Evolutionary conservation across 2,329 filamentous ascomycete genomes (phyloP).

Genomic region (Magnaporthales sp.): DNA sequence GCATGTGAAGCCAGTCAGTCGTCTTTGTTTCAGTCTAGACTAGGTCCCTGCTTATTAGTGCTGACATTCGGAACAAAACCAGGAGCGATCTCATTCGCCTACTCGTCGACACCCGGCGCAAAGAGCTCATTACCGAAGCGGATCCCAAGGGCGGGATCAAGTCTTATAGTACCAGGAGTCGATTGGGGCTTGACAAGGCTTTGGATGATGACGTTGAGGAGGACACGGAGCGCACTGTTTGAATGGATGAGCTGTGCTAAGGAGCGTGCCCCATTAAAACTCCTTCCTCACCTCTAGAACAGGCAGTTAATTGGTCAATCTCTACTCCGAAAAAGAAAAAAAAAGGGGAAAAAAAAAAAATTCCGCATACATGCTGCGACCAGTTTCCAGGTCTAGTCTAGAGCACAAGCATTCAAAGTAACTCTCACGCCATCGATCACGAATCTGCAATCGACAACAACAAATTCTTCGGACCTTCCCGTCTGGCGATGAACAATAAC

Average conservation of each 20-base stretch:
- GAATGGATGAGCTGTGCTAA: too few relatives aligned
- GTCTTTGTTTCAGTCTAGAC: too few relatives aligned
- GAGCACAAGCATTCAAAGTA: too few relatives aligned
- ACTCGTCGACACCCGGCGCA: slow-evolving; percentile 37
- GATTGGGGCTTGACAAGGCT: background rate
- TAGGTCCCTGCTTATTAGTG: too few relatives aligned
- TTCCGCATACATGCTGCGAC: too few relatives aligned
- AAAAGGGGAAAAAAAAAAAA: too few relatives aligned
- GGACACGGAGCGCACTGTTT: background rate
- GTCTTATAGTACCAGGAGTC: slow-evolving; percentile 14
- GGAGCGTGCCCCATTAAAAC: too few relatives aligned
- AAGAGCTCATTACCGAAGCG: slow-evolving; percentile 34
- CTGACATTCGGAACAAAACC: background rate
- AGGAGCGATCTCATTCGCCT: slow-evolving; percentile 35
- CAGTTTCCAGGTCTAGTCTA: background rate
- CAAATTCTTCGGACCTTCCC: background rate
- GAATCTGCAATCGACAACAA: background rate
- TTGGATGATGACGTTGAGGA: background rate
- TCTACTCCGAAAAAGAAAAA: too few relatives aligned
- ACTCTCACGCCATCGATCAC: background rate
- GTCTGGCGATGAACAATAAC: background rate
- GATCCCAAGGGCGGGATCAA: slow-evolving; percentile 25
- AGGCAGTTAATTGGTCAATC: too few relatives aligned
- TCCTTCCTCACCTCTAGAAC: too few relatives aligned
- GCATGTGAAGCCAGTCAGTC: too few relatives aligned